phyloP scores from a whole-genome alignment of 2,329 filamentous ascomycete species.

The Colletotrichum theobromicola region DNA sequence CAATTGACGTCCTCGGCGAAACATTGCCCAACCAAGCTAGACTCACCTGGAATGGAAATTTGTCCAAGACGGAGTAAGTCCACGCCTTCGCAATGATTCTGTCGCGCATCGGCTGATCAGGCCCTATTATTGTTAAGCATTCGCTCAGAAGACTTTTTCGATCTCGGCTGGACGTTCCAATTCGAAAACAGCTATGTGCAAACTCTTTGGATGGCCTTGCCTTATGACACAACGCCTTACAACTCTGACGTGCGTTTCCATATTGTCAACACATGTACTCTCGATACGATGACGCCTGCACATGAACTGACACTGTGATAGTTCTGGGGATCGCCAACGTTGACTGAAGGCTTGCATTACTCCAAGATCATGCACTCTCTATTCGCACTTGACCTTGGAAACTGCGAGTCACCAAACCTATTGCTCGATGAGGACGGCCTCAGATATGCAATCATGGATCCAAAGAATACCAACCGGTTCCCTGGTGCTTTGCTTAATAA shows the following conservation, averaged over 20 bases:
- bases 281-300: no score
- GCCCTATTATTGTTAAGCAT: no score
- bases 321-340: neutral
- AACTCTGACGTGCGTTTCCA: neutral
- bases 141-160: neutral
- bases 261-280: no score
- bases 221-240: neutral
- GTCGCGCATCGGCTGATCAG: no score
- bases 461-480: neutral
- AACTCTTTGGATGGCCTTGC: no score
- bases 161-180: neutral
- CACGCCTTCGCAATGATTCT: no score
- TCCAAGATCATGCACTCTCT: neutral
- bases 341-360: neutral
- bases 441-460: neutral
- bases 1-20: neutral
- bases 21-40: neutral
- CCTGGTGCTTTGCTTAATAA: neutral
- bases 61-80: neutral
- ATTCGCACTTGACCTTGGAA: neutral
- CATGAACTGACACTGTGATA: neutral
- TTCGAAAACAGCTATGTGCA: no score
- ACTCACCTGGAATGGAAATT: neutral
- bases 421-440: neutral
- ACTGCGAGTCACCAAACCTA: neutral